These are phyloP conservation scores for Suillus subluteus DNA, from an alignment of 768 basidiomycete genomes.

Conservation along the genomic window DNA sequence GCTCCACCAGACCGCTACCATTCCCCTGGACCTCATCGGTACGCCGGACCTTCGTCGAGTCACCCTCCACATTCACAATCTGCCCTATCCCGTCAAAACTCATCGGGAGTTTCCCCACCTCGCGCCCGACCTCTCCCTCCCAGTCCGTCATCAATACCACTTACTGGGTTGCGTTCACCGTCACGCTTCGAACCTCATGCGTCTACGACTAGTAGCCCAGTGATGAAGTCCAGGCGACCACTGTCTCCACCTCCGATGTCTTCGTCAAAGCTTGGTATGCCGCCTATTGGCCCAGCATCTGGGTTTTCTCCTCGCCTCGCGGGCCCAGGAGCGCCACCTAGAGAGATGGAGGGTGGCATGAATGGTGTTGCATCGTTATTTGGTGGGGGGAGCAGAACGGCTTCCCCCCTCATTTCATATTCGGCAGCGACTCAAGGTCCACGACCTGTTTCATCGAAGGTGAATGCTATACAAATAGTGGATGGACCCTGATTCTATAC, in stretches of 20 bases:
- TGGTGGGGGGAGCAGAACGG: constrained; percentile 2
- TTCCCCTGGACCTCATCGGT: constrained; percentile 29
- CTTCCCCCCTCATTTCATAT: constrained; percentile 7
- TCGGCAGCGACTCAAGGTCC: constrained; percentile 2
- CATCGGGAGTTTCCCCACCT: constrained; percentile 38
- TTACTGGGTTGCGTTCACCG: constrained; percentile 3
- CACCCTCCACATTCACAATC: constrained; percentile 10
- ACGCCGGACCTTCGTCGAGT: constrained; percentile 8
- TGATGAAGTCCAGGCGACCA: constrained; percentile 9
- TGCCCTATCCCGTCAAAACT: constrained; percentile 14
- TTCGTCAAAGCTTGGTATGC: constrained; percentile 29
- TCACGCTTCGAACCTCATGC: constrained; percentile 7
- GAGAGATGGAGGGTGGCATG: constrained; percentile 4
- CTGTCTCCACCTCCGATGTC: constrained; percentile 28
- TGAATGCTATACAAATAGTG: constrained; percentile 9
- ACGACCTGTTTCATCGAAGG: constrained; percentile 7
- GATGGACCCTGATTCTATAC: constrained; percentile 4
- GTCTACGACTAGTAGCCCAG: constrained; percentile 4
- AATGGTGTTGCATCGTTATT: constrained; percentile 7
- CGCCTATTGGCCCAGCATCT: constrained; percentile 16
- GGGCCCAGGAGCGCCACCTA: constrained; percentile 33
- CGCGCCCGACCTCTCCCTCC: constrained; percentile 36
- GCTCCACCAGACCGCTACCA: constrained; percentile 32
- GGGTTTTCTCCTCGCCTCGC: constrained; percentile 34
- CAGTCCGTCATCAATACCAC: constrained; percentile 15